A percentile compares a stretch with the other conserved stretches of the same genome.
phyloP scores from a whole-genome alignment of 2,329 filamentous ascomycete genomes.

The Neoarthrinium moseri region DNA sequence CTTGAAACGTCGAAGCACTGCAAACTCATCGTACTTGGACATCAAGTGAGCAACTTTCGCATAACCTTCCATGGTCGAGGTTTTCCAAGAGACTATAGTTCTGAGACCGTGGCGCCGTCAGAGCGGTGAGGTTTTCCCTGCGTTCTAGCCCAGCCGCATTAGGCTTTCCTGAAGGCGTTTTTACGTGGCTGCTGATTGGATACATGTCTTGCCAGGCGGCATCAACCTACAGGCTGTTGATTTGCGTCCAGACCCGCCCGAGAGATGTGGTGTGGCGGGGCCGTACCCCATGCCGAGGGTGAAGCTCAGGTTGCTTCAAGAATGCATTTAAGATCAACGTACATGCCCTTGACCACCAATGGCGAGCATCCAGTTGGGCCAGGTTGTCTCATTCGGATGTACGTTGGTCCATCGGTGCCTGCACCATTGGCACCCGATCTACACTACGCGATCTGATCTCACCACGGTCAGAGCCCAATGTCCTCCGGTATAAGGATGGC shows the following conservation, averaged over 20 bases:
- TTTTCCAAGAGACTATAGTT: not conserved
- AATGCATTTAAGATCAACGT: not conserved
- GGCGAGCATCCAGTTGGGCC: not conserved
- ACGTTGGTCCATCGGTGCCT: not conserved
- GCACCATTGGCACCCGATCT: not conserved
- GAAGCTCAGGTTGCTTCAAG: not conserved
- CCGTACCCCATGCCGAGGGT: not conserved
- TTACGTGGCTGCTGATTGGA: no score
- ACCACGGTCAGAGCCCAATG: not conserved
- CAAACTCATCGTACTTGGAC: constrained; percentile 19
- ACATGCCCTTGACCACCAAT: not conserved
- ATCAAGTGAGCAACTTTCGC: constrained; percentile 24
- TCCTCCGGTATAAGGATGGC: not conserved
- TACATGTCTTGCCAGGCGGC: not conserved
- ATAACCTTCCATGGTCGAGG: constrained; percentile 21
- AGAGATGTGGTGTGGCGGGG: not conserved
- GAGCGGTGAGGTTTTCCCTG: not conserved
- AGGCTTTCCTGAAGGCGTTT: no score
- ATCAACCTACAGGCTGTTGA: not conserved
- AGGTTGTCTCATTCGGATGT: not conserved
- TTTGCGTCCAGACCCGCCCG: not conserved
- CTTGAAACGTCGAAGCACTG: constrained; percentile 26
- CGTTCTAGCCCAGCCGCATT: no score
- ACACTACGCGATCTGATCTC: not conserved
- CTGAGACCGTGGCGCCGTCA: not conserved